phyloP scores from a whole-genome alignment of 164 flowering plant species.

The Liquidambar formosana region DNA sequence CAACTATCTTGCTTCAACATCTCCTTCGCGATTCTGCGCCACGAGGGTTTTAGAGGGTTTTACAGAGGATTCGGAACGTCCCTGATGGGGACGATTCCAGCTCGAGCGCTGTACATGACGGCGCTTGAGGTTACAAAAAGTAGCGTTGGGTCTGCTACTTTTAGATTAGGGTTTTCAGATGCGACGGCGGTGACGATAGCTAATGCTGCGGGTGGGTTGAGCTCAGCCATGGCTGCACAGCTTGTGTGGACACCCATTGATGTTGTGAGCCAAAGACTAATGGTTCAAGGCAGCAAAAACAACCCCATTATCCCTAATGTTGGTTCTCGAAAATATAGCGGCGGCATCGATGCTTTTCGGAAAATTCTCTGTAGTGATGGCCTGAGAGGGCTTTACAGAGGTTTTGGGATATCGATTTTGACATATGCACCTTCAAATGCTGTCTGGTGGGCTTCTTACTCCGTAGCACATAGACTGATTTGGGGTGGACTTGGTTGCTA shows the following conservation, averaged over 20 bases:
- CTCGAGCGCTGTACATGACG: slow-evolving; percentile 80
- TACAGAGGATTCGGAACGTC: slow-evolving; percentile 85
- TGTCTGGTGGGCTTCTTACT: slow-evolving; percentile 92
- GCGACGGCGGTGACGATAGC: slow-evolving; percentile 63
- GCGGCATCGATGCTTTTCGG: slow-evolving; percentile 73
- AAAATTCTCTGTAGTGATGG: slow-evolving; percentile 62
- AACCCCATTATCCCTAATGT: slow-evolving; percentile 4
- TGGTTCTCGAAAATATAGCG: slow-evolving; percentile 34
- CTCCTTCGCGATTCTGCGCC: slow-evolving; percentile 37
- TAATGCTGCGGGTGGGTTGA: slow-evolving; percentile 77
- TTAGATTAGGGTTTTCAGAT: slow-evolving; percentile 58
- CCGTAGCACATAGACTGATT: slow-evolving; percentile 55
- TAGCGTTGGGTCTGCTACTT: slow-evolving; percentile 52
- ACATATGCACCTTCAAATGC: slow-evolving; percentile 93
- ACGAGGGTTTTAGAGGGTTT: slow-evolving; percentile 68
- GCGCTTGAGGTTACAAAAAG: slow-evolving; percentile 83
- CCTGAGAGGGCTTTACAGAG: slow-evolving; percentile 66
- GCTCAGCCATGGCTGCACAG: slow-evolving; percentile 84
- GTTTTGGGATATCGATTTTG: slow-evolving; percentile 81
- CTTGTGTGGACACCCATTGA: slow-evolving; percentile 88
- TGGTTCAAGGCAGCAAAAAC: slow-evolving; percentile 59
- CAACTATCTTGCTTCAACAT: slow-evolving; percentile 42
- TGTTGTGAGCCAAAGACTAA: slow-evolving; percentile 81
- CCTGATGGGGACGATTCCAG: slow-evolving; percentile 79
- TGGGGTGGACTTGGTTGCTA: slow-evolving; percentile 59